Evolutionary conservation across 2,329 filamentous ascomycete species (phyloP), one percentile per base, ranked within the genome.

Genomic region (Fonsecaea erecta): DNA sequence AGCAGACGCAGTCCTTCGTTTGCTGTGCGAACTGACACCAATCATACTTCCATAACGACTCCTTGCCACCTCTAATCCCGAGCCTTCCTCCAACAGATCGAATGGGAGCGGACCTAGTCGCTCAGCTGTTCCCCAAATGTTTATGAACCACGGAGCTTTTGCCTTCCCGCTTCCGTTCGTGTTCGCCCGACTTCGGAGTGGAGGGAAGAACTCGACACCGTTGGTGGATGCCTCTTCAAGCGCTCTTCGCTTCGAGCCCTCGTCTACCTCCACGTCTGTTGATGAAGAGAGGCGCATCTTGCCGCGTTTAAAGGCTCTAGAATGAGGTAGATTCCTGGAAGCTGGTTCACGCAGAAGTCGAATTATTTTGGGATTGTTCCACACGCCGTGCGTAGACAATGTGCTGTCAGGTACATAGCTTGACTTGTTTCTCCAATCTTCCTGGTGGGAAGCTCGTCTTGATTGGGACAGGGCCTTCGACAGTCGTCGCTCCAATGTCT

Each of bases 181-280:
- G 37, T 58, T 66, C n/a, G 30, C 60, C 30, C 37, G 63, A 51
- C 55, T 60, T 32, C 46, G 32, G 14, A 68, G 53, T 8, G 70
- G 66, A 37, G 70, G 70, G 55, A 71, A 69, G 60, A 70, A 67
- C 12, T 71, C 67, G 53, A 70, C 62, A 16, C 34, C 43, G 18
- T 52, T n/a, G 12, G 35, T 51, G 26, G 34, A 35, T 43, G 54
- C 58, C 51, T 24, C 40, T 18, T 8, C 9, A 18, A 18, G n/a
- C 3, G 37, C 37, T 21, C 37, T n/a, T 21, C n/a, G 37, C 37
- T 18, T 43, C n/a, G 8, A 12, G 37, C 18, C 37, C 9, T 18
- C 37, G 55, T 30, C 30, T 9, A 43, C 16, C 1, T 30, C 8
- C n/a, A 21, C 16, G 46, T 52, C 57, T 11, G 57, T 58, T 24